These are phyloP conservation scores for Pascua guehoae DNA, from an alignment of 1,284 basidiomycete species.

Conservation along the genomic window DNA sequence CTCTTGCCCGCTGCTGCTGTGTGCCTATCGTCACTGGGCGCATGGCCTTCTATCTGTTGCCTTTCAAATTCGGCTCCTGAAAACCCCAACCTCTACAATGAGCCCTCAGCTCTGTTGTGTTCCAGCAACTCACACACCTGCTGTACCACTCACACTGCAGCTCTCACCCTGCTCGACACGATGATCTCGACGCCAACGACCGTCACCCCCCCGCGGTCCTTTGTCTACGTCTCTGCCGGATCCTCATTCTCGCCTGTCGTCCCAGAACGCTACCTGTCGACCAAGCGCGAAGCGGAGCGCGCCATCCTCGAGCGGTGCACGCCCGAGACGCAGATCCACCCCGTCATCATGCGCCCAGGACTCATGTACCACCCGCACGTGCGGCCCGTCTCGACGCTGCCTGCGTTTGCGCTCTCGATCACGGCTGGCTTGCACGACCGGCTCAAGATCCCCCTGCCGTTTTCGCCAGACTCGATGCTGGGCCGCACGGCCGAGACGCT, in stretches of 20 bases:
- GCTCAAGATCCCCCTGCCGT: slow-evolving; percentile 56
- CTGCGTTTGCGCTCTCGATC: slow-evolving; percentile 78
- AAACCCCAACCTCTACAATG: too few species aligned
- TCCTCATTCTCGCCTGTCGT: slow-evolving; percentile 86
- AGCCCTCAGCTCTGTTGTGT: too few species aligned
- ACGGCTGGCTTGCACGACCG: slow-evolving; percentile 66
- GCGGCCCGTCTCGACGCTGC: slow-evolving; percentile 78
- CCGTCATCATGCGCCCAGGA: slow-evolving; percentile 83
- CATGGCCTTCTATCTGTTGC: too few species aligned
- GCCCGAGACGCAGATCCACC: slow-evolving; percentile 28
- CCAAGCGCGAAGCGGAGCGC: slow-evolving; percentile 81
- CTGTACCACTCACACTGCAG: too few species aligned
- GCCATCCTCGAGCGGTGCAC: slow-evolving; percentile 7
- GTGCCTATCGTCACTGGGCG: too few species aligned
- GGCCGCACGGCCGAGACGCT: slow-evolving; percentile 56
- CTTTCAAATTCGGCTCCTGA: too few species aligned
- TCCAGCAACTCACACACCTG: too few species aligned
- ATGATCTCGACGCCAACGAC: slow-evolving; percentile 52
- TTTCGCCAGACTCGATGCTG: slow-evolving; percentile 49
- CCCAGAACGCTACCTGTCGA: slow-evolving; percentile 76
- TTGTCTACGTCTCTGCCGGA: slow-evolving; percentile 92
- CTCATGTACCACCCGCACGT: slow-evolving; percentile 93
- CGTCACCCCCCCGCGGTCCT: slow-evolving; percentile 52
- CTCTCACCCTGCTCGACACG: slow-evolving; percentile 68
- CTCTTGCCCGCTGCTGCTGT: too few species aligned